Base-by-base conservation (phyloP, 2,329 filamentous ascomycete genomes). In the Coleophoma eucalyptorum region DNA sequence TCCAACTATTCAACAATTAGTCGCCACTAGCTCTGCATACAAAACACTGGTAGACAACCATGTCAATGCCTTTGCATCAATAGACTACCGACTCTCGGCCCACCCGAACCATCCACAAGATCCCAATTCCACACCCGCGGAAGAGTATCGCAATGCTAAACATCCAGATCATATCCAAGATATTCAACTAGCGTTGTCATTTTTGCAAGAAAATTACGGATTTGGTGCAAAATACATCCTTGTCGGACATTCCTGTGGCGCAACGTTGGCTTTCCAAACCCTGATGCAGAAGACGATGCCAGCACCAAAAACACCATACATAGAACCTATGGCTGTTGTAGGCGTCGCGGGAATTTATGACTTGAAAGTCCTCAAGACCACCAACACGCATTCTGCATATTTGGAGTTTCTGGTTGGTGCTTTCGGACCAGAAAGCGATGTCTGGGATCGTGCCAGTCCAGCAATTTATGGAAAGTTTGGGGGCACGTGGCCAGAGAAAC, bases 291-390 rank as follows among this genome's bases (percentile, higher is more conserved):
- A 48, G 47, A 51, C 47, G 35, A 55, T 50, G 35, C 35, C 20
- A 12, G 16, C 21, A 26, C 13, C 13, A 11, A 13, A 20, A 12
- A n/a, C 49, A 10, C 49, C 52, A 64, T 63, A 4, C 63, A 18
- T 21, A 19, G 18, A 72, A n/a, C 83, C 82, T 0, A 62, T 69
- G 2, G 79, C 76, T 2, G 67, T 88, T 15, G 63, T 88, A 3
- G 78, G 83, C 33, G 67, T 87, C 18, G 79, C 79, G 50, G 86
- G 87, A 1, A 80, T 90, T 19, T 89, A 89, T 65, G 80, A 87
- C 60, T 66, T 90, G 19, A 49, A 35, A 15, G 26, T 59, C 5
- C 51, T 61, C 2, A 47, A 54, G 16, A 56, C 61, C 2, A 55
- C 34, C 5, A 45, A 60, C 34, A 18, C 47, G 4, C 49, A 56